Evolutionary conservation across 1,284 basidiomycete genomes (phyloP), one percentile per base, ranked within the genome.

Genomic region (Volvariella volvacea): DNA sequence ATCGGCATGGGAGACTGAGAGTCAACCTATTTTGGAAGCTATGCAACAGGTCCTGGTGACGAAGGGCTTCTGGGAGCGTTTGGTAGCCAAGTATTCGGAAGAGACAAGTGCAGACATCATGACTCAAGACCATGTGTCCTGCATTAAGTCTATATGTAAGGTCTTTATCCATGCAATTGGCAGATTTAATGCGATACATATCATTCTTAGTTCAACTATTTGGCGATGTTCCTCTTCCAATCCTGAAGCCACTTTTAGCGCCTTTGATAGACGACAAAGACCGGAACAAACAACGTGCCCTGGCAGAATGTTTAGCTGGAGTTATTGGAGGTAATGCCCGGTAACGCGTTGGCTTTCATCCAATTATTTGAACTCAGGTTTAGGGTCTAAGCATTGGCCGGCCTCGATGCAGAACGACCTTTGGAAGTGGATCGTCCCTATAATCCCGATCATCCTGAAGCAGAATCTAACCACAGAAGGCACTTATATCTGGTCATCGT

Each of bases 301-400:
- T 89, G 3, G 90, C 90, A 8, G 92, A 97, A 65, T 69, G 95
- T 37, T 59, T 94, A 4, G 86, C 86, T 4, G 92, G 90, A 46
- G 52, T 88, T n/a, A 70, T 94, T 37, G 73, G 74, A 50, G 81
- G 80, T 76, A 55, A 42, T 61, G n/a, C n/a, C n/a, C n/a, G n/a
- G n/a, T n/a, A n/a, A n/a, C n/a, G n/a, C n/a, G 30, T 31, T 9
- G 9, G 30, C n/a, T n/a, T 31, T 31, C 30, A 9, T 31, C n/a
- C n/a, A 9, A 9, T 43, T 22, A 22, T 45, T 39, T 16, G 28
- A 22, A 17, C 1, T 34, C 21, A 25, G 20, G 40, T 36, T 15
- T 36, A 82, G 92, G 89, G 2, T 83, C 85, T 3, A 93, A 93
- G 63, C 90, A 95, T 58, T 97, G 93, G 93, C 76, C 89, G 0